These are phyloP conservation scores for Knoxia roxburghii DNA, from an alignment of 257 asterid species.

Conservation along the genomic window DNA sequence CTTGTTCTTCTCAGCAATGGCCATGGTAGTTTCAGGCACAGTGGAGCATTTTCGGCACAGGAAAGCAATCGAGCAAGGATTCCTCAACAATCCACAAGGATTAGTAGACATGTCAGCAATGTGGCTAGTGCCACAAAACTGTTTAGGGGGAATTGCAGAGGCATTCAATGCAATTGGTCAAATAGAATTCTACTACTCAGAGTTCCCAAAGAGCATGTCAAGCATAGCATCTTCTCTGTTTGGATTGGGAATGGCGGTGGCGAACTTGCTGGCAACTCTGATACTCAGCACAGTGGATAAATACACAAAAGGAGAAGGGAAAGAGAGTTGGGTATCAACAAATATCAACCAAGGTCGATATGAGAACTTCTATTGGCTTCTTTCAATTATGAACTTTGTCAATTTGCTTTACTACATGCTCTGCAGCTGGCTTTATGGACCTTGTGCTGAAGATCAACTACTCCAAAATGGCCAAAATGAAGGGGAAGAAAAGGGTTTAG, in stretches of 20 bases:
- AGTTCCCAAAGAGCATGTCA: conserved; percentile 61
- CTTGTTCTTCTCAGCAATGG: conserved; percentile 35
- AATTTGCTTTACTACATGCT: conserved; percentile 39
- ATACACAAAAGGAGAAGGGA: conserved; percentile 30
- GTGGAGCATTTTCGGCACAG: conserved; percentile 45
- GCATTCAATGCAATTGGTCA: conserved; percentile 59
- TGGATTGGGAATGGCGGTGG: conserved; percentile 52
- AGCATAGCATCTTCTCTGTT: conserved; percentile 51
- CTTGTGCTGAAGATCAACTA: conserved; percentile 21
- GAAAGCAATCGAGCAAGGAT: conserved; percentile 39
- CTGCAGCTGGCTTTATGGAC: conserved; percentile 57
- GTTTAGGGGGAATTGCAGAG: conserved; percentile 52
- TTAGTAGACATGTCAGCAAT: conserved; percentile 51
- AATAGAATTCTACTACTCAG: conserved; percentile 54
- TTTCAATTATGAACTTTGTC: conserved; percentile 34
- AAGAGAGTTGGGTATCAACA: conserved; percentile 56
- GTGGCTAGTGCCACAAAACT: conserved; percentile 63
- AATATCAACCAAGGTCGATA: conserved; percentile 53
- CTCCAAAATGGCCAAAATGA: conserved; percentile 6
- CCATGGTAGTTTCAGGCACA: conserved; percentile 42
- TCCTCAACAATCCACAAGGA: conserved; percentile 32
- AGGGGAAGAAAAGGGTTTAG: conserved; percentile 14
- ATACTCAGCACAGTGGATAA: conserved; percentile 41
- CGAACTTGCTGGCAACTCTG: conserved; percentile 42
- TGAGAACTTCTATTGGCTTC: conserved; percentile 55